These are phyloP conservation scores for Penicillium robsamsonii DNA, from an alignment of 495 filamentous ascomycete genomes.

Conservation along the genomic window DNA sequence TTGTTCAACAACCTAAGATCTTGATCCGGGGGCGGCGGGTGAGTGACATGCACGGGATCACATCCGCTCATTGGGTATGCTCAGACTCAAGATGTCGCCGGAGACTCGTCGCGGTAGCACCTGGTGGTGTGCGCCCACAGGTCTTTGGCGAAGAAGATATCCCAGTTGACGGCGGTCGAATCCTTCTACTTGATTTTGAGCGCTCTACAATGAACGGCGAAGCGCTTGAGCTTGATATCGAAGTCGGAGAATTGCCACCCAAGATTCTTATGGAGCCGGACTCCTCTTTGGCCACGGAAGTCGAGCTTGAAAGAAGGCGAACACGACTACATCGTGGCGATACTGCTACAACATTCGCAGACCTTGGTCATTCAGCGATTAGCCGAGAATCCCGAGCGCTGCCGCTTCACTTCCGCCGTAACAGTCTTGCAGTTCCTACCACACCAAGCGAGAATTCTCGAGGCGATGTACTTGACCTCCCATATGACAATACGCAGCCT, in stretches of 20 bases:
- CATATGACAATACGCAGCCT: constrained; percentile 76
- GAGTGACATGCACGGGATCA: constrained; percentile 44
- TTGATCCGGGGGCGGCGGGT: constrained; percentile 39
- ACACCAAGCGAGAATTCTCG: constrained; percentile 20
- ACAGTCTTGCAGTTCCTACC: constrained; percentile 25
- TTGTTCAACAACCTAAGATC: constrained; percentile 35
- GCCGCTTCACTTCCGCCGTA: constrained; percentile 19
- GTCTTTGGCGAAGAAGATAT: constrained; percentile 70
- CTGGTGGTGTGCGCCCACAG: constrained; percentile 63
- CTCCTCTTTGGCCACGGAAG: constrained; percentile 75
- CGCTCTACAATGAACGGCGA: constrained; percentile 56
- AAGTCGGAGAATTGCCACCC: constrained; percentile 68
- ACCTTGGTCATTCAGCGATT: constrained; percentile 16
- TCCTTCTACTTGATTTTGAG: constrained; percentile 76
- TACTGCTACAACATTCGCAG: constrained; percentile 21
- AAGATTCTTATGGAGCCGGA: constrained; percentile 72
- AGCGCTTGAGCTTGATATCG: constrained; percentile 59
- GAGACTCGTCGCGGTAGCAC: constrained; percentile 71
- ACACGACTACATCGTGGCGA: constrained; percentile 49
- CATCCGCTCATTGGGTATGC: constrained; percentile 43
- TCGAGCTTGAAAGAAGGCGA: constrained; percentile 74
- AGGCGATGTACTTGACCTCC: constrained; percentile 38
- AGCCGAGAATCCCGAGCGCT: constrained; percentile 10
- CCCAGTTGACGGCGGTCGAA: constrained; percentile 76
- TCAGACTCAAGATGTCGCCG: constrained; percentile 8